phyloP scores from a whole-genome alignment of 176 grass and related monocot genomes.

The Oropetium thomaeum region DNA sequence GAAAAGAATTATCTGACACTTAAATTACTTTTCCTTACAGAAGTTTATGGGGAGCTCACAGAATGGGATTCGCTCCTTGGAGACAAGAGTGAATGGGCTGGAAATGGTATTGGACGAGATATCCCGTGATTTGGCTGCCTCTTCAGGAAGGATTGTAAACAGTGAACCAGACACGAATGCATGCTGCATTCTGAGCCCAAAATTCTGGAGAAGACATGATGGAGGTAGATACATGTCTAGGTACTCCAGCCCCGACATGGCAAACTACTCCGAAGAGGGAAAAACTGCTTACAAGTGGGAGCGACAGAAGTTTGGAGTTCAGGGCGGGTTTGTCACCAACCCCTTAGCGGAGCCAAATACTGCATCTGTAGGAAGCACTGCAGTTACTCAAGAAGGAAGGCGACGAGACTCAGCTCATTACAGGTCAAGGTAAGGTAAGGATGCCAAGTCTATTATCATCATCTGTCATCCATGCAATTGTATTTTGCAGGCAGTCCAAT shows the following conservation, averaged over 20 bases:
- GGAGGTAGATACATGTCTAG: slow-evolving; percentile 59
- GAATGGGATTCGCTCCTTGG: slow-evolving; percentile 78
- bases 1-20: slow-evolving; percentile 1
- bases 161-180: slow-evolving; percentile 68
- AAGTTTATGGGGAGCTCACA: slow-evolving; percentile 97
- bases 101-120: slow-evolving; percentile 87
- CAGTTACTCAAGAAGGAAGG: slow-evolving; percentile 40
- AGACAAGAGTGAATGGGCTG: slow-evolving; percentile 79
- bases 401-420: slow-evolving; percentile 47
- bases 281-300: slow-evolving; percentile 62
- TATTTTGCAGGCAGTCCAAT: slow-evolving; percentile 32
- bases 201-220: slow-evolving; percentile 86
- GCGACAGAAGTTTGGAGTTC: slow-evolving; percentile 57
- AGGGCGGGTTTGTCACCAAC: slow-evolving; percentile 67
- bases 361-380: slow-evolving; percentile 31
- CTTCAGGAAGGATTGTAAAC: slow-evolving; percentile 62
- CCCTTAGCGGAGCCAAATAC: slow-evolving; percentile 70
- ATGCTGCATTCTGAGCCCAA: slow-evolving; percentile 85
- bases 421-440: slow-evolving; percentile 61
- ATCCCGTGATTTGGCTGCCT: slow-evolving; percentile 59
- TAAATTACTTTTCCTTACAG: slow-evolving; percentile 43
- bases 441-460: not conserved
- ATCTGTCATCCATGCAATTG: not conserved
- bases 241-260: slow-evolving; percentile 45
- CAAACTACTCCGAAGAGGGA: slow-evolving; percentile 45